Percentiles rank a stretch among this genome's conserved stretches.
Conservation (phyloP, 2,329 filamentous ascomycete genomes). For the Neodidymelliopsis sp. region DNA sequence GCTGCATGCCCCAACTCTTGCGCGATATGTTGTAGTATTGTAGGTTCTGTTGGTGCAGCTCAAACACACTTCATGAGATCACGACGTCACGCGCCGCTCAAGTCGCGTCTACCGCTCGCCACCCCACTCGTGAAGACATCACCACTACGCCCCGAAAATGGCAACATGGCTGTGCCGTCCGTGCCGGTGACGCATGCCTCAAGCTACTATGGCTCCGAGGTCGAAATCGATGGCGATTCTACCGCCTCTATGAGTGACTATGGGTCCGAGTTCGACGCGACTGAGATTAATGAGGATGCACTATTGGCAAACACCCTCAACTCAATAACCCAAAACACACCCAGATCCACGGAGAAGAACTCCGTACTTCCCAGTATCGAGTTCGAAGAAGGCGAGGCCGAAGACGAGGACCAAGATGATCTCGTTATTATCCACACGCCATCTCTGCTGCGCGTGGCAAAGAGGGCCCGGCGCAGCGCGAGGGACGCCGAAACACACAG, state of each 20-base stretch:
- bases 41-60: too few species aligned
- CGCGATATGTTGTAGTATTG: too few species aligned
- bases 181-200: constrained; percentile 18
- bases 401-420: constrained; percentile 46
- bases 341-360: constrained; percentile 12
- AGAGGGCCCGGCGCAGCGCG: constrained; percentile 6
- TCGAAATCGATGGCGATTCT: constrained; percentile 57
- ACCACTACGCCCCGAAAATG: constrained; percentile 22
- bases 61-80: constrained; percentile 27
- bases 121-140: constrained; percentile 1
- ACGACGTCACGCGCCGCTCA: constrained; percentile 18
- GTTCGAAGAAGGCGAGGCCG: constrained; percentile 29
- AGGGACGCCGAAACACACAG: background rate
- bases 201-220: constrained; percentile 70
- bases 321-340: constrained; percentile 4
- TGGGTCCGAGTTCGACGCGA: constrained; percentile 66
- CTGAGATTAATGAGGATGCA: constrained; percentile 10
- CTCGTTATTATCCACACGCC: constrained; percentile 54
- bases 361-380: constrained; percentile 30
- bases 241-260: constrained; percentile 62
- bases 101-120: constrained; percentile 17
- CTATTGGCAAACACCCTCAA: constrained; percentile 25
- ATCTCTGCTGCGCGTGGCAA: constrained; percentile 29
- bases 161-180: constrained; percentile 34
- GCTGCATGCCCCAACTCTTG: too few species aligned